Conservation (phyloP, 345 rosid genomes). For the Pistacia integerrima region DNA sequence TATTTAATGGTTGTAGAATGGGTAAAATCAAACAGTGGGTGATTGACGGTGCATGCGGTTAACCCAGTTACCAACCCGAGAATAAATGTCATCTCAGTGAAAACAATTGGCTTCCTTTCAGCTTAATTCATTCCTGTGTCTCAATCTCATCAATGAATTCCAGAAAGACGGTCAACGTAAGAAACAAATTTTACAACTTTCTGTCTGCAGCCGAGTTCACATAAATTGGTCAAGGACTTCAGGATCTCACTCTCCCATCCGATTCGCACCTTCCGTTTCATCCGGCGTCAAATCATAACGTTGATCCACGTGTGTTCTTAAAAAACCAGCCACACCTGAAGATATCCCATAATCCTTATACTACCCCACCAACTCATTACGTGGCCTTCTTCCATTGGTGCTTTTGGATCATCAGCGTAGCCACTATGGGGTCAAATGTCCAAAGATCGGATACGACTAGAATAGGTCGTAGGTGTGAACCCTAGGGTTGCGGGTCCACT, state of each 20-base stretch:
- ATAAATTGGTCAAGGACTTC: constrained; percentile 11
- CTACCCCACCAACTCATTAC: not conserved
- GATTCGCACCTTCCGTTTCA: constrained; percentile 6
- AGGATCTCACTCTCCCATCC: not conserved
- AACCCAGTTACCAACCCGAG: not conserved
- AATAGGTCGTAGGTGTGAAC: constrained; percentile 33
- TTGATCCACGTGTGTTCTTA: constrained; percentile 1
- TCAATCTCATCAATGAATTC: not conserved
- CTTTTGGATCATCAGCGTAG: not conserved
- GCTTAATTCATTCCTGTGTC: not conserved
- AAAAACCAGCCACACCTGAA: not conserved
- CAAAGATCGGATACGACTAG: constrained; percentile 14
- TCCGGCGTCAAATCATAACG: constrained; percentile 12
- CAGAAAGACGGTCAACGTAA: not conserved
- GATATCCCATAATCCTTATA: not conserved
- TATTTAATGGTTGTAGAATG: too few species aligned
- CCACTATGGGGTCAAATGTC: constrained; percentile 6
- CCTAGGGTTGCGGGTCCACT: constrained; percentile 11
- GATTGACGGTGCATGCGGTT: not conserved
- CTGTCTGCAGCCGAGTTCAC: not conserved
- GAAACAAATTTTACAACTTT: not conserved
- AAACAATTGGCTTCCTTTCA: constrained; percentile 10
- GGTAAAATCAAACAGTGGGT: not conserved
- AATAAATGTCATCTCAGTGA: not conserved
- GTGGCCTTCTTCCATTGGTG: not conserved